Conservation (phyloP, 805 yeast species). For the Clavispora vitiphila region DNA sequence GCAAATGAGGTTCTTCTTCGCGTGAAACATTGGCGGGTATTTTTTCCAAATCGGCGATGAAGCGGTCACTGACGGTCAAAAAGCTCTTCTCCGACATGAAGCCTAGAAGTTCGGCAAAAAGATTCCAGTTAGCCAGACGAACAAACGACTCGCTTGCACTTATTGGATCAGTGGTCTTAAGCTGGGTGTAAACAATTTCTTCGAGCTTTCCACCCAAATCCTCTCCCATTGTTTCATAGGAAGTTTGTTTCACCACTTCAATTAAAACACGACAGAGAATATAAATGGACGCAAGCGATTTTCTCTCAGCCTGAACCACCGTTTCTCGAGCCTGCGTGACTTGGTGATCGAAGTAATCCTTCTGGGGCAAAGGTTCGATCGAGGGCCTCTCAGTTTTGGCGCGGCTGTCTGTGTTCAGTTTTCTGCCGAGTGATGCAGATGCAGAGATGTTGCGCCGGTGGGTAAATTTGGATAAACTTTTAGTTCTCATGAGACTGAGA, state of each 20-base stretch:
- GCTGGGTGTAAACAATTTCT: slow-evolving; percentile 87
- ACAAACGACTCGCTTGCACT: slow-evolving; percentile 56
- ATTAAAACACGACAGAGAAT: slow-evolving; percentile 87
- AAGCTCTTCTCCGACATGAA: slow-evolving; percentile 84
- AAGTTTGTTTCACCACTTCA: slow-evolving; percentile 86
- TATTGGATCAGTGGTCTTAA: slow-evolving; percentile 83
- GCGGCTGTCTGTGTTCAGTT: neutral
- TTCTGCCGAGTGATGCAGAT: slow-evolving; percentile 20
- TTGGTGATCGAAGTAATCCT: slow-evolving; percentile 25
- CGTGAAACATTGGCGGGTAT: slow-evolving; percentile 43
- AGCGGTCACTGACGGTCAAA: slow-evolving; percentile 84
- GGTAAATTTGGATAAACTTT: slow-evolving; percentile 31
- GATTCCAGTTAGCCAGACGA: slow-evolving; percentile 88
- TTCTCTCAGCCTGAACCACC: slow-evolving; percentile 80
- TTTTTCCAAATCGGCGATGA: slow-evolving; percentile 87
- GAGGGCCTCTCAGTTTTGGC: neutral
- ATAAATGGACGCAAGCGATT: slow-evolving; percentile 80
- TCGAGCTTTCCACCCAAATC: slow-evolving; percentile 81
- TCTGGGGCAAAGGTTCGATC: slow-evolving; percentile 10
- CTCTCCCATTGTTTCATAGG: slow-evolving; percentile 66
- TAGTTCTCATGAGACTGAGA: slow-evolving; percentile 35
- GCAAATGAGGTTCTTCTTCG: slow-evolving; percentile 52
- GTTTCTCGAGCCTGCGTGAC: slow-evolving; percentile 48
- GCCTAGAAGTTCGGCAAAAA: slow-evolving; percentile 84
- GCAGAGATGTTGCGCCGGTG: slow-evolving; percentile 52